Base-by-base conservation (phyloP, 257 asterid genomes). In the Nemophila menziesii region DNA sequence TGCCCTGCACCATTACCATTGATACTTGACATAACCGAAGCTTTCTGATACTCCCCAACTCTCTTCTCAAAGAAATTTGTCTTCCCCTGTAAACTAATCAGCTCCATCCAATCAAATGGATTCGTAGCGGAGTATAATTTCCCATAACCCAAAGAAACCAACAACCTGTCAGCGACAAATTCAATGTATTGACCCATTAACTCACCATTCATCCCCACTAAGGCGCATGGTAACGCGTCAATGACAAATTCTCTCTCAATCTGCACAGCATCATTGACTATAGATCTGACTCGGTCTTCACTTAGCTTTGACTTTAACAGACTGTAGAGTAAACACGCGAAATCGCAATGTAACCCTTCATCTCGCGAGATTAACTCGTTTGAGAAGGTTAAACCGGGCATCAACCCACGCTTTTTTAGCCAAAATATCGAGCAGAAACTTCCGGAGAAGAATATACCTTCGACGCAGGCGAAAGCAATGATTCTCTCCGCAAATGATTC, bases 81-180 rank as follows among this genome's bases (percentile, higher is more conserved):
- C 78, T 90, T 81, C 52, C 97, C 97, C 69, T 83, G 95, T 64
- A 87, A 47, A 33, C 97, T 87, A 37, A 87, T 87, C 58, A 87
- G 33, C 61, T 83, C 97, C 97, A 87, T 87, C 95, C 95, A 87
- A 62, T 87, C 97, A 22, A 83, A 87, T 1, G 95, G 97, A 9
- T 87, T 87, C 56, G 51, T 60, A 15, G 49, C 92, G 43, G 68
- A 51, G 52, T 78, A 87, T 60, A 83, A 1, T 19, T 78, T 87
- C 20, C 73, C 69, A 56, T 57, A 78, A 7, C 97, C 97, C 59
- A 87, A 54, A 0, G 92, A 70, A 5, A 22, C 49, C 63, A 87
- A 57, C 66, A 87, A 57, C 16, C 93, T 51, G 49, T 89, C 98
- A 0, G 98, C 96, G 8, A 89, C 96, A 10, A 84, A 89, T 10